A percentile compares a stretch with the other conserved stretches of the same genome.
Evolutionary conservation across 768 basidiomycete species (phyloP).

Genomic region (Lyophyllum shimeji): DNA sequence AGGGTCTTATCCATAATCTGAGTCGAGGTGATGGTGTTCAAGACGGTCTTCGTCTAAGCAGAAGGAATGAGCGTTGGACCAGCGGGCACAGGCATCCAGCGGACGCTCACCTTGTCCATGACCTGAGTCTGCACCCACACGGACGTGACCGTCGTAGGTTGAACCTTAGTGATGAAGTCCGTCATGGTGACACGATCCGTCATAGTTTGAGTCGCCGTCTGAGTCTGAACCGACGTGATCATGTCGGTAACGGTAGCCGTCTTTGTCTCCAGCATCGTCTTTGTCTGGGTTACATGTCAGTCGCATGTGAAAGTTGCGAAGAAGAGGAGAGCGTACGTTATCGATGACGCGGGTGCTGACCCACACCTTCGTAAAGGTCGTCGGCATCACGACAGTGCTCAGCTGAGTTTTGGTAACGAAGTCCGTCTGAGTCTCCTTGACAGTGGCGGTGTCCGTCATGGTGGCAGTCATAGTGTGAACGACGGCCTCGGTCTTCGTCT

Average conservation of each 20-base stretch:
- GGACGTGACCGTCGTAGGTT: slow-evolving; percentile 60
- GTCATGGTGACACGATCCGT: slow-evolving; percentile 57
- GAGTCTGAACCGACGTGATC: slow-evolving; percentile 55
- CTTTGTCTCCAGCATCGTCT: slow-evolving; percentile 53
- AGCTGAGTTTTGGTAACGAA: slow-evolving; percentile 54
- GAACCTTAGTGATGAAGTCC: slow-evolving; percentile 45
- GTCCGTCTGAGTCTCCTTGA: slow-evolving; percentile 55
- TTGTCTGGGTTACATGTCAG: slow-evolving; percentile 36
- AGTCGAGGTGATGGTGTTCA: slow-evolving; percentile 56
- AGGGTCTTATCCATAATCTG: slow-evolving; percentile 47
- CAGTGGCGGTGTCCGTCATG: slow-evolving; percentile 43
- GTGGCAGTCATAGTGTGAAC: slow-evolving; percentile 52
- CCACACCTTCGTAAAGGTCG: slow-evolving; percentile 54
- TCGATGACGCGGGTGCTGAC: slow-evolving; percentile 58
- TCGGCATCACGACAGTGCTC: slow-evolving; percentile 53
- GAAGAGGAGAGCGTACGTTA: slow-evolving; percentile 40
- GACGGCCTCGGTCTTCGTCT: slow-evolving; percentile 56
- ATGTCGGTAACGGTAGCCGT: slow-evolving; percentile 50
- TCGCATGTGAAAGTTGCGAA: neutral
- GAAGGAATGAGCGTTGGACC: neutral
- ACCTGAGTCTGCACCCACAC: slow-evolving; percentile 56
- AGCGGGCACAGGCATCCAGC: neutral
- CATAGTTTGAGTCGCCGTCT: slow-evolving; percentile 52
- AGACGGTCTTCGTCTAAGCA: slow-evolving; percentile 55
- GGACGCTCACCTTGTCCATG: slow-evolving; percentile 48